Conservation (phyloP, 2,329 filamentous ascomycete species). For the Neurospora crassa region DNA sequence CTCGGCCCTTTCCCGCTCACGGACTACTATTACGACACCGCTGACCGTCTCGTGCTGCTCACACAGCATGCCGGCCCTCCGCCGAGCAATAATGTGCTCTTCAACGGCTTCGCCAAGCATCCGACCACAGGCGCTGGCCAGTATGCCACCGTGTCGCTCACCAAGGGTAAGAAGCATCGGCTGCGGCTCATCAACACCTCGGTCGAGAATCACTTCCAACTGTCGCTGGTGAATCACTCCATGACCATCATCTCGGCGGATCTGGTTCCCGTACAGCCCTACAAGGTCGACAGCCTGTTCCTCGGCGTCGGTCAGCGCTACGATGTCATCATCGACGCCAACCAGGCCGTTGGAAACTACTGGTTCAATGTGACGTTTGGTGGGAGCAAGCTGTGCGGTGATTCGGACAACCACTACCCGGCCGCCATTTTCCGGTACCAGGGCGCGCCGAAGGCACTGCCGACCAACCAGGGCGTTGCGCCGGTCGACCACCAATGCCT, state of each 20-base stretch:
- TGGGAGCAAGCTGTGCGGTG: constrained; percentile 17
- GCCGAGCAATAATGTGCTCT: constrained; percentile 31
- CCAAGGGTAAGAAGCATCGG: constrained; percentile 36
- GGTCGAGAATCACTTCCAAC: constrained; percentile 38
- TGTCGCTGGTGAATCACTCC: constrained; percentile 39
- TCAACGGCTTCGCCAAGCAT: constrained; percentile 33
- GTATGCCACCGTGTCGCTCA: constrained; percentile 27
- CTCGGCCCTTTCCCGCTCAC: constrained; percentile 38
- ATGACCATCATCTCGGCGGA: constrained; percentile 43
- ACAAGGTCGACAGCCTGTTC: constrained; percentile 37
- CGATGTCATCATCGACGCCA: constrained; percentile 37
- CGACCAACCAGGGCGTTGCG: constrained; percentile 15
- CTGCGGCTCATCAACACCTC: constrained; percentile 42
- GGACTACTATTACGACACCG: constrained; percentile 38
- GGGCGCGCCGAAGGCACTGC: constrained; percentile 13
- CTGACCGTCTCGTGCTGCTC: constrained; percentile 19
- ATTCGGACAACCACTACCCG: constrained; percentile 17
- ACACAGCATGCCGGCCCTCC: constrained; percentile 21
- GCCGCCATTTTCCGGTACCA: constrained; percentile 23
- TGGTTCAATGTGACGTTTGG: constrained; percentile 32
- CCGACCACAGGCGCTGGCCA: constrained; percentile 20
- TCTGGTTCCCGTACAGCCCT: constrained; percentile 41
- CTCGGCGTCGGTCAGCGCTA: constrained; percentile 37
- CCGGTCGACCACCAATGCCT: constrained; percentile 16
- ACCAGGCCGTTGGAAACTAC: constrained; percentile 26